Evolutionary conservation across 2,329 filamentous ascomycete genomes (phyloP).

Genomic region (Rhynchosporium graminicola): DNA sequence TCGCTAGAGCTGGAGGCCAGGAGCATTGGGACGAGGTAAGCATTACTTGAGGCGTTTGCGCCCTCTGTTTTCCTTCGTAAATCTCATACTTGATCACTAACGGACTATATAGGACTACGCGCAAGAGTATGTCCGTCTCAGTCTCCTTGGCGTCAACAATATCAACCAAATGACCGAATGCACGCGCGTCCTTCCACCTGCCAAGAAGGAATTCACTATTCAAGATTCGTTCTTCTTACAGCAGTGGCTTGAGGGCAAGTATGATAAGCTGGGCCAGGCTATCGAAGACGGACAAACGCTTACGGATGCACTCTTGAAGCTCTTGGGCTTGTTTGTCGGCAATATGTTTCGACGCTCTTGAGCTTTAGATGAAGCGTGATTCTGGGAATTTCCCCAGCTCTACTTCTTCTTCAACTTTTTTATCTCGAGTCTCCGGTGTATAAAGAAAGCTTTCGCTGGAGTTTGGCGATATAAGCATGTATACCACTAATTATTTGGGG

Average conservation of each 20-base stretch:
- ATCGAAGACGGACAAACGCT: constrained; percentile 6
- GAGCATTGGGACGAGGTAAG: constrained; percentile 46
- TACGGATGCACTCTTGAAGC: constrained; percentile 3
- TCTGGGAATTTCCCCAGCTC: too few relatives aligned
- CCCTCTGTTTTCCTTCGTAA: too few relatives aligned
- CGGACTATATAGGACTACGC: constrained; percentile 47
- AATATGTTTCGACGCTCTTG: background rate
- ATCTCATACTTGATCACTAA: background rate
- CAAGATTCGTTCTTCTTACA: constrained; percentile 17
- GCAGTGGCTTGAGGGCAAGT: constrained; percentile 18
- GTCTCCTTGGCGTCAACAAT: constrained; percentile 56
- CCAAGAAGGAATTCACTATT: constrained; percentile 30
- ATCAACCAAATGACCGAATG: constrained; percentile 58
- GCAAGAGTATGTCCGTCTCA: constrained; percentile 54
- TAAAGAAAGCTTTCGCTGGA: too few relatives aligned
- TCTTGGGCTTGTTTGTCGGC: constrained; percentile 2
- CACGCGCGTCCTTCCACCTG: constrained; percentile 51
- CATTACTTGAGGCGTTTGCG: too few relatives aligned
- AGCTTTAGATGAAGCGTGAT: background rate
- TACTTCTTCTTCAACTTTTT: too few relatives aligned
- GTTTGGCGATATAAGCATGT: too few relatives aligned
- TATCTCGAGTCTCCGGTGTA: too few relatives aligned
- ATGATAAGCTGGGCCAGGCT: background rate
- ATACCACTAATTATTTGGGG: too few relatives aligned
- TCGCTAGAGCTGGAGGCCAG: constrained; percentile 42